Base-by-base conservation (phyloP, 1,139 yeast genomes). In the Nakaseomyces nivariensis region DNA sequence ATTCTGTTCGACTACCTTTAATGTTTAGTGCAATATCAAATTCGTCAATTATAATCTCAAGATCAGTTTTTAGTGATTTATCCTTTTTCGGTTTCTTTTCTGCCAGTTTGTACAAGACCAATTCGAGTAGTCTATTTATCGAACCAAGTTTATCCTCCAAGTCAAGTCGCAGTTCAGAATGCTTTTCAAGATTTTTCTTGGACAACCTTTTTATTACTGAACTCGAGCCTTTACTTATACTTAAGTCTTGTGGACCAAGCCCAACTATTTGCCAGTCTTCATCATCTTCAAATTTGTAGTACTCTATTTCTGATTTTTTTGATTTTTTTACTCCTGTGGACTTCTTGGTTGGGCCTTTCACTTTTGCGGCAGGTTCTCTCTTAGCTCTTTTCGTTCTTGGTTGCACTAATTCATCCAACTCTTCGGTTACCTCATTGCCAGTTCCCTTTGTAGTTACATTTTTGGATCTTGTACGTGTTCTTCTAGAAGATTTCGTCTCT, bases 231-330 rank as follows among this genome's bases (percentile, higher is more conserved):
- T 55, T 44, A 17, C 55, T 51, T 1, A 62, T 45, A 3, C 59
- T 51, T n/a, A 55, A 45, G 49, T 64, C 65, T 51, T 64, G 68
- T 5, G 67, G 65, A 4, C 68, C 68, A 51, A 61, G 46, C 1
- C 68, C 68, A 3, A 63, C 64, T 7, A 61, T 49, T 22, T 53
- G 47, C 67, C 67, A 63, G 52, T 63, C 62, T 43, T 57, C 66
- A 51, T 64, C 68, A 48, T 62, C 64, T 10, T 63, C 66, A 45
- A 60, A 64, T 37, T 57, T 53, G 49, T 61, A 64, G 44, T 48
- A 52, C 8, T 47, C 54, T 13, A 52, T 36, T 32, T 49, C 49
- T 4, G 54, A 55, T 42, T 47, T 49, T 25, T 33, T 37, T 11
- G 45, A 13, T 33, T 51, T 52, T 32, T 50, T 52, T n/a, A 17